phyloP scores from a whole-genome alignment of 768 basidiomycete species.

The Calocera viscosa region DNA sequence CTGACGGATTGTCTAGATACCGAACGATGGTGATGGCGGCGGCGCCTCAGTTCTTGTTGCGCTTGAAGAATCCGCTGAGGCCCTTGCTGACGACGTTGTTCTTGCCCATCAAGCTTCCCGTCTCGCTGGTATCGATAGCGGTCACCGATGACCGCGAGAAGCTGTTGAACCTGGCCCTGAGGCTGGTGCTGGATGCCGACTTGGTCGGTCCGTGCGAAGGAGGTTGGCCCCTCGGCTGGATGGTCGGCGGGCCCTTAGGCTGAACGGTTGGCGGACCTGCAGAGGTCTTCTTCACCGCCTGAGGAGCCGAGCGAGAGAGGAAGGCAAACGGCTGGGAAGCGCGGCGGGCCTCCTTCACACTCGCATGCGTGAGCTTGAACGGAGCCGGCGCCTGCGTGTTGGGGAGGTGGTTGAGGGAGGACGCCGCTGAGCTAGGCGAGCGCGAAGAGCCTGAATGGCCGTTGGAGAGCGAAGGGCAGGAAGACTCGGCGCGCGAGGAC shows the following conservation, averaged over 20 bases:
- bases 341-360: background rate
- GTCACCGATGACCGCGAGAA: background rate
- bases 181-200: background rate
- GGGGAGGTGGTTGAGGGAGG: background rate
- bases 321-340: background rate
- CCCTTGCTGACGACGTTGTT: background rate
- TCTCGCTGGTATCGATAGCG: background rate
- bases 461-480: background rate
- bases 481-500: background rate
- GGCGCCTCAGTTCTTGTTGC: background rate
- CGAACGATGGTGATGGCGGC: background rate
- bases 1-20: background rate
- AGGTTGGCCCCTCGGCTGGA: no score
- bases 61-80: background rate
- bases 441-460: background rate
- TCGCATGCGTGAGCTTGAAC: background rate
- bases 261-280: background rate
- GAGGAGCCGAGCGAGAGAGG: background rate
- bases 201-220: background rate
- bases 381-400: background rate
- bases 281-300: background rate
- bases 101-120: background rate
- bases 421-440: background rate
- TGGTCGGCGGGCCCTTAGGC: background rate
- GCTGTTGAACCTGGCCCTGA: background rate